Evolutionary conservation across 352 stramenopile species (phyloP).

Genomic region (Phytophthora idaei): DNA sequence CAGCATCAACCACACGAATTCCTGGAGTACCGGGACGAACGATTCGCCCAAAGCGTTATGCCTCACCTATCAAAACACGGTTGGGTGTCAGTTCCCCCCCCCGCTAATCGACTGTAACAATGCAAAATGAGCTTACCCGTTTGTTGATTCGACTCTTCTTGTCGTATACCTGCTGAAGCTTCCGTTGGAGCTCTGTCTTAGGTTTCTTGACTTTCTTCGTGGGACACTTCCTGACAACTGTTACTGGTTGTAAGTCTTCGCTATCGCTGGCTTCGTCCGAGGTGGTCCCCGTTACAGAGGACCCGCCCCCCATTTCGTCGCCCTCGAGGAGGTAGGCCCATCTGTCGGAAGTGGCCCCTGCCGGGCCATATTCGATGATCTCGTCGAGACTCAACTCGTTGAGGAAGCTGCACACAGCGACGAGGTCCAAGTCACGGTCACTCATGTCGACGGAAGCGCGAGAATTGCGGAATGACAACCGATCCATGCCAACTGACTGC

Average conservation of each 20-base stretch:
- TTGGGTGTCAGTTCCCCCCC: too few relatives aligned
- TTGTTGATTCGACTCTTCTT: conserved; percentile 31
- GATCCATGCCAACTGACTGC: neutral
- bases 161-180: conserved; percentile 29
- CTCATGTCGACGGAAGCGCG: conserved; percentile 18
- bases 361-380: conserved; percentile 23
- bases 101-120: neutral
- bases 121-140: conserved; percentile 8
- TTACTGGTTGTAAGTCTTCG: conserved; percentile 11
- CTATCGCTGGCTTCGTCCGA: conserved; percentile 28
- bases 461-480: conserved; percentile 23
- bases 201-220: conserved; percentile 12
- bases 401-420: conserved; percentile 34
- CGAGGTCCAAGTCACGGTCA: conserved; percentile 22
- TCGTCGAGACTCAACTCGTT: conserved; percentile 36
- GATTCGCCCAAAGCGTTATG: conserved; percentile 2
- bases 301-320: conserved; percentile 4
- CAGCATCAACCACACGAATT: conserved; percentile 21
- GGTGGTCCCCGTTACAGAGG: conserved; percentile 16
- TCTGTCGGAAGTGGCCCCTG: neutral
- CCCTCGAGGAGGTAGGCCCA: conserved; percentile 8
- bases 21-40: conserved; percentile 17
- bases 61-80: neutral
- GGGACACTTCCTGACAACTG: neutral
- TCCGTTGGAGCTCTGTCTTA: conserved; percentile 19